Evolutionary conservation across 495 filamentous ascomycete species (phyloP).

Genomic region (Lindgomyces ingoldianus): DNA sequence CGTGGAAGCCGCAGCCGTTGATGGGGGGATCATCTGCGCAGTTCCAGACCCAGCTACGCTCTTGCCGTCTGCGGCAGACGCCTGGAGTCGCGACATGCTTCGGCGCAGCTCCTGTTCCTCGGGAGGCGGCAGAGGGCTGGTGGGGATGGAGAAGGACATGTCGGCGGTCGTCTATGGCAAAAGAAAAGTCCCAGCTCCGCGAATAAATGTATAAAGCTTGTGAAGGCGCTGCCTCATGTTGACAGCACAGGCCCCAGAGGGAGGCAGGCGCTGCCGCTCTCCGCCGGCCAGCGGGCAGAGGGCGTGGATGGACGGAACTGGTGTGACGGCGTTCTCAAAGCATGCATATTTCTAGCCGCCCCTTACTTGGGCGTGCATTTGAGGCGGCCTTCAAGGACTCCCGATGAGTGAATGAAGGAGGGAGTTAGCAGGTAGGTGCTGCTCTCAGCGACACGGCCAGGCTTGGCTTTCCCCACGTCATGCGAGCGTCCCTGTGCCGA

Average conservation of each 20-base stretch:
- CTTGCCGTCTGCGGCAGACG: conserved; percentile 12
- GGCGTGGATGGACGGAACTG: background rate
- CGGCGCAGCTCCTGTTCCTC: conserved; percentile 27
- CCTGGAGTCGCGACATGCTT: conserved; percentile 25
- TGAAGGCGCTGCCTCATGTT: conserved; percentile 25
- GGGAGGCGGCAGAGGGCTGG: background rate
- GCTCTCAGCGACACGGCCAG: background rate
- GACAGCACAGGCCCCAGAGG: background rate
- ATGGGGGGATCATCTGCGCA: conserved; percentile 6
- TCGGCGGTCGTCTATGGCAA: background rate
- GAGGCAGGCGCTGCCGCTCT: conserved; percentile 3
- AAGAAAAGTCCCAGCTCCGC: background rate
- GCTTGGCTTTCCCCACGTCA: conserved; percentile 23
- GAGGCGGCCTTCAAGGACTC: background rate
- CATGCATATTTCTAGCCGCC: conserved; percentile 5
- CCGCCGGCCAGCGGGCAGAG: conserved; percentile 14
- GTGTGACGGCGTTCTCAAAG: background rate
- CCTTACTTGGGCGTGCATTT: background rate
- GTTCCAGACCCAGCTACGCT: background rate
- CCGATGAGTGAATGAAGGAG: background rate
- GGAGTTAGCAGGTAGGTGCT: background rate
- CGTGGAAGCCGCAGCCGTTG: conserved; percentile 2
- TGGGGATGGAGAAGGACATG: conserved; percentile 23
- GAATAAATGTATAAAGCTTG: conserved; percentile 1
- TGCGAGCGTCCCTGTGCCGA: conserved; percentile 12